phyloP scores from a whole-genome alignment of 2,329 filamentous ascomycete genomes.

The Calonectria pseudoreteaudii region DNA sequence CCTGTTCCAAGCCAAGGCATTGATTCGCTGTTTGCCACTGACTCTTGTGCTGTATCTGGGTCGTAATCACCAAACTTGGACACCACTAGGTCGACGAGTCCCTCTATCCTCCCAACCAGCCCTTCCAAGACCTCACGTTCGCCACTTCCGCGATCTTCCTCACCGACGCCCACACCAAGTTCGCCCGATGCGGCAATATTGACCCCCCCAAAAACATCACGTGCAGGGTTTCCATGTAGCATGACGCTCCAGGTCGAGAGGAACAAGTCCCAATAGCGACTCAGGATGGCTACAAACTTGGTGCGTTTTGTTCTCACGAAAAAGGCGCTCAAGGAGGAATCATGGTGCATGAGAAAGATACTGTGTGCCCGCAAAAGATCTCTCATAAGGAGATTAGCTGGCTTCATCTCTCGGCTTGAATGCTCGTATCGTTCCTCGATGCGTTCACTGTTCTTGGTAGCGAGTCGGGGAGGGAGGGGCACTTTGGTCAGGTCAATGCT shows the following conservation, averaged over 20 bases:
- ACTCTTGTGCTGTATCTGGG: slow-evolving; percentile 37
- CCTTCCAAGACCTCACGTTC: slow-evolving; percentile 94
- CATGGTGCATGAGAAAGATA: slow-evolving; percentile 90
- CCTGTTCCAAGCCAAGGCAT: slow-evolving; percentile 80
- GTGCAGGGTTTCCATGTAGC: slow-evolving; percentile 87
- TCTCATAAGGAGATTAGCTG: slow-evolving; percentile 79
- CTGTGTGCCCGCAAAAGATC: slow-evolving; percentile 87
- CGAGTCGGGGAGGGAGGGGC: slow-evolving; percentile 68
- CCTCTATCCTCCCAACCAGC: slow-evolving; percentile 82
- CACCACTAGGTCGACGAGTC: slow-evolving; percentile 88
- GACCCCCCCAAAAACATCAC: slow-evolving; percentile 82
- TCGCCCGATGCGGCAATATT: slow-evolving; percentile 92
- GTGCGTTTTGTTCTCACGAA: slow-evolving; percentile 72
- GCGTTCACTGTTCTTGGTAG: slow-evolving; percentile 54
- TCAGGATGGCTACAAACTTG: slow-evolving; percentile 78
- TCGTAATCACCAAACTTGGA: slow-evolving; percentile 79
- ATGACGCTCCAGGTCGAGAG: slow-evolving; percentile 87
- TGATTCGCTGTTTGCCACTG: slow-evolving; percentile 37
- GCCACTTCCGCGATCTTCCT: slow-evolving; percentile 93
- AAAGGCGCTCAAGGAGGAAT: slow-evolving; percentile 76
- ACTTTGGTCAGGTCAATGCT: slow-evolving; percentile 81
- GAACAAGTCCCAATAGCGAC: slow-evolving; percentile 83
- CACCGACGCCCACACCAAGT: slow-evolving; percentile 92
- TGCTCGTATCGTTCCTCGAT: slow-evolving; percentile 73
- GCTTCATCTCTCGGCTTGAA: slow-evolving; percentile 90